Base-by-base conservation (phyloP, 2,329 filamentous ascomycete genomes). In the Neonectria coccinea region DNA sequence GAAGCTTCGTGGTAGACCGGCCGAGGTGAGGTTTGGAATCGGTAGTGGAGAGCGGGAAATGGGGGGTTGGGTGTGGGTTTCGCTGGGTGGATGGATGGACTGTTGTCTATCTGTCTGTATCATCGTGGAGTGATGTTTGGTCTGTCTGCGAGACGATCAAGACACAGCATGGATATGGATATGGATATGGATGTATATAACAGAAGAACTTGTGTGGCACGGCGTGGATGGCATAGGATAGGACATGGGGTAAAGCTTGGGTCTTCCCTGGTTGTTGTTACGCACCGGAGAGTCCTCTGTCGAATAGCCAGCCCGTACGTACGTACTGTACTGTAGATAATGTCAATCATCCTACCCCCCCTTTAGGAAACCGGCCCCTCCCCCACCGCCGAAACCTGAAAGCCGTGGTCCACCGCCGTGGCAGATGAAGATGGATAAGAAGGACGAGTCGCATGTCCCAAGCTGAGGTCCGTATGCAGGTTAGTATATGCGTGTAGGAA, bases 31-130 rank as follows among this genome's bases (percentile, higher is more conserved):
- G 14, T 39, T 33, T 11, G 10, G 31, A 33, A 12, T 10, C 31
- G 31, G 31, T 29, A 29, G 2, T 29, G 11, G 31, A 36, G 12
- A 14, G 31, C 11, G 31, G 29, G 8, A 44, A 47, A 44, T 39
- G 44, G 31, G 31, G n/a, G 31, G 14, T 44, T 22, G 55, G 55
- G 55, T 51, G 48, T 58, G 56, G 33, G 33, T 39, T n/a, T 39
- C 8, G 14, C 36, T 16, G 36, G 14, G 3, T 2, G 27, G 36
- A 8, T 3, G 29, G 2, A 8, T 29, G 9, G 2, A 29, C 29
- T 9, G 8, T n/a, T 8, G 5, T 7, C 36, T 39, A n/a, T 39
- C 36, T n/a, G 16, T 7, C 25, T 25, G 36, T n/a, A 12, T n/a
- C 14, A 16, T n/a, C 14, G 6, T 39, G 36, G 36, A 39, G 33